Percentiles rank a stretch among this genome's conserved stretches.
Evolutionary conservation across 352 stramenopile genomes (phyloP).

Genomic region (Phytophthora macrochlamydospora): DNA sequence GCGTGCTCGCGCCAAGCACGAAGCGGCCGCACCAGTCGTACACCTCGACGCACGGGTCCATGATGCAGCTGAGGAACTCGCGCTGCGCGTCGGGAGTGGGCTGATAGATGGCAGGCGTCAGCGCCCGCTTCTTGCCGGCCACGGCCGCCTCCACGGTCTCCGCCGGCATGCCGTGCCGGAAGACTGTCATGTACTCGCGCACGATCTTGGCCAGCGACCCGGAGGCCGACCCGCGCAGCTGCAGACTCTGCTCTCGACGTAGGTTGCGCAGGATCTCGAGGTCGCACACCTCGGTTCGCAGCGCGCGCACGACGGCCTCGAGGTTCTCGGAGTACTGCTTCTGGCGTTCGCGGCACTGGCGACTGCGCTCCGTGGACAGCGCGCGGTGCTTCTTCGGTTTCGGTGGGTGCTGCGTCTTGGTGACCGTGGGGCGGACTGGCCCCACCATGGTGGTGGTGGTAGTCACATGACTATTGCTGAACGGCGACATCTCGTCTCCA

Average conservation of each 20-base stretch:
- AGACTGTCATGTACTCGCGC: slow-evolving; percentile 59
- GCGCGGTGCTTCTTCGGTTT: slow-evolving; percentile 15
- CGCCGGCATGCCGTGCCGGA: slow-evolving; percentile 45
- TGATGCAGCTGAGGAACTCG: slow-evolving; percentile 49
- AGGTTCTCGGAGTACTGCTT: slow-evolving; percentile 55
- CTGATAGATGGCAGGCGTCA: slow-evolving; percentile 13
- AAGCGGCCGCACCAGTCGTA: slow-evolving; percentile 51
- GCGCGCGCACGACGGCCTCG: slow-evolving; percentile 34
- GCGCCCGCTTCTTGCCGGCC: slow-evolving; percentile 31
- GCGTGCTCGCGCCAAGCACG: slow-evolving; percentile 30
- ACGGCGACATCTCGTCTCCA: slow-evolving; percentile 15
- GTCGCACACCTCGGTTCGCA: slow-evolving; percentile 52
- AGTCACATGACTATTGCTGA: slow-evolving; percentile 10
- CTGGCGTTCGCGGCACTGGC: slow-evolving; percentile 55
- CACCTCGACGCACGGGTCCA: slow-evolving; percentile 45
- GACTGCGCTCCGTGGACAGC: slow-evolving; percentile 59
- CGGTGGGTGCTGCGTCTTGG: slow-evolving; percentile 26
- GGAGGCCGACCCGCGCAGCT: slow-evolving; percentile 28
- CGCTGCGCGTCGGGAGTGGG: slow-evolving; percentile 37
- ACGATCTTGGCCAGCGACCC: slow-evolving; percentile 51
- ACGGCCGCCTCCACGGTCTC: slow-evolving; percentile 18
- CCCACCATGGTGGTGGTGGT: background rate
- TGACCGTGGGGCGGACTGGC: slow-evolving; percentile 1
- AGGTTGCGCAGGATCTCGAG: slow-evolving; percentile 48
- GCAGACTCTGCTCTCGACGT: slow-evolving; percentile 44